phyloP scores from a whole-genome alignment of 139 green algal species.

The Gonium pectorale region DNA sequence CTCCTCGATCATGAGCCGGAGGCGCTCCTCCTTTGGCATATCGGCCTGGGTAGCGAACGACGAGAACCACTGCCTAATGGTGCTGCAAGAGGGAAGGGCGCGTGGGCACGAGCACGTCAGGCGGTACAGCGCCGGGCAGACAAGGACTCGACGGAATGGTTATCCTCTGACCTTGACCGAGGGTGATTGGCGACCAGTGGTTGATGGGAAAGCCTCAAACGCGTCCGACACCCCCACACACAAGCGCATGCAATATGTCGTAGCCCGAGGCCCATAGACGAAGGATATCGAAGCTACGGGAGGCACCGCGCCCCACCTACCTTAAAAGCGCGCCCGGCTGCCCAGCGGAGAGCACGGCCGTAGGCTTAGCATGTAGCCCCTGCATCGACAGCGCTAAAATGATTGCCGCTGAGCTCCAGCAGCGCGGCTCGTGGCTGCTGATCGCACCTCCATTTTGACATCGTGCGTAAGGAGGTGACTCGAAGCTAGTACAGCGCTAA shows the following conservation, averaged over 20 bases:
- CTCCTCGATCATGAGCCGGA: slow-evolving; percentile 72
- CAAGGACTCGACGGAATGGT: no score
- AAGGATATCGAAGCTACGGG: no score
- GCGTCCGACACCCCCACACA: no score
- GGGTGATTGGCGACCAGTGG: no score
- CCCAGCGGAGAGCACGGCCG: neutral
- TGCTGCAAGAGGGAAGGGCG: no score
- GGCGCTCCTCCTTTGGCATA: slow-evolving; percentile 52
- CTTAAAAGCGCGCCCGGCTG: slow-evolving; percentile 12
- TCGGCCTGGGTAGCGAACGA: slow-evolving; percentile 43
- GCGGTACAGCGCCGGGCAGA: no score
- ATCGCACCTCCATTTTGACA: slow-evolving; percentile 3
- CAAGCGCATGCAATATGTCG: no score
- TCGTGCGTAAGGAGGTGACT: slow-evolving; percentile 26
- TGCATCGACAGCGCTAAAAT: neutral
- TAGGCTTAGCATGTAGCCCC: neutral
- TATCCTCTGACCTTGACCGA: no score
- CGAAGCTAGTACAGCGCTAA: slow-evolving; percentile 1
- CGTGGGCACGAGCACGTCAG: no score
- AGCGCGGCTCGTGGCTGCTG: no score
- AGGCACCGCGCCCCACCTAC: slow-evolving; percentile 32
- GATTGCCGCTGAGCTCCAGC: neutral
- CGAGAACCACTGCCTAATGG: slow-evolving; percentile 36
- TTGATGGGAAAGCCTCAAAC: no score
- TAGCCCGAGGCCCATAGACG: no score